A percentile compares a stretch with the other conserved stretches of the same genome.
phyloP scores from a whole-genome alignment of 345 rosid species.

The Sonneratia alba region DNA sequence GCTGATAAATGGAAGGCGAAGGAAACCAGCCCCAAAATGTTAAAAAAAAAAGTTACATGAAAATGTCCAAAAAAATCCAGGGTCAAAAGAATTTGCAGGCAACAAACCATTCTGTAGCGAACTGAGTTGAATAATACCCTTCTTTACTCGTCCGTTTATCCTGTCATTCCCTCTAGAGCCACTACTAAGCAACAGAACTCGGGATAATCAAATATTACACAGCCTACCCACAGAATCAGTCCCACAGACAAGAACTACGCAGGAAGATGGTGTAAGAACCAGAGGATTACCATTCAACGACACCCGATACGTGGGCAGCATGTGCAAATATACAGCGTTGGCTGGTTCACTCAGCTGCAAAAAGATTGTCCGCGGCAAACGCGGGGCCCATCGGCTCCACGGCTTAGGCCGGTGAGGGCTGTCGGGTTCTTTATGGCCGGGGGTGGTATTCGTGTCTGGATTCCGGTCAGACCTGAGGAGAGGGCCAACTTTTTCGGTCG shows the following conservation, averaged over 20 bases:
- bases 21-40: too few relatives aligned
- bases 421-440: background rate
- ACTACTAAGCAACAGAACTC: background rate
- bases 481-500: background rate
- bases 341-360: conserved; percentile 58
- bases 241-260: background rate
- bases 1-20: too few relatives aligned
- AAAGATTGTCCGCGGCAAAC: conserved; percentile 21
- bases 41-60: too few relatives aligned
- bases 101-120: background rate
- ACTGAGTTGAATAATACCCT: background rate
- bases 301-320: conserved; percentile 84
- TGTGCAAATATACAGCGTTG: conserved; percentile 75
- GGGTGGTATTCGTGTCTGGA: too few relatives aligned
- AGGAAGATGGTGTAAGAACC: background rate
- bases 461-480: background rate
- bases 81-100: background rate
- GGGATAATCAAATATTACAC: background rate
- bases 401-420: conserved; percentile 18
- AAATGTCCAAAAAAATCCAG: too few relatives aligned
- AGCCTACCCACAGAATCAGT: background rate
- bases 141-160: too few relatives aligned
- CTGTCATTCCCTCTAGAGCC: too few relatives aligned
- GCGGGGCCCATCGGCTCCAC: conserved; percentile 32
- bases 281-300: conserved; percentile 55